phyloP scores from a whole-genome alignment of 1,284 basidiomycete species.

The Leccinum pachyderme region DNA sequence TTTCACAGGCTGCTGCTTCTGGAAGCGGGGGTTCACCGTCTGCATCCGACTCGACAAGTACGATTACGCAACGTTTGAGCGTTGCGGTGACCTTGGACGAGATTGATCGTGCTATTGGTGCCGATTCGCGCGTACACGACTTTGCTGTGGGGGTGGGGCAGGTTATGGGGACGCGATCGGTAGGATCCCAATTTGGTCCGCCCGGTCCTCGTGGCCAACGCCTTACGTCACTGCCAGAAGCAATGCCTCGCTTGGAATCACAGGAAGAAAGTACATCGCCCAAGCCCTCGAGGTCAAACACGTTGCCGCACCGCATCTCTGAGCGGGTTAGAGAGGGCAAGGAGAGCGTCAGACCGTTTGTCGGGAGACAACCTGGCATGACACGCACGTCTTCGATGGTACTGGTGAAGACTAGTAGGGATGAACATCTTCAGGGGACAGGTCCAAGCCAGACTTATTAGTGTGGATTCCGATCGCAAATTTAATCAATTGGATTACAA shows the following conservation, averaged over 20 bases:
- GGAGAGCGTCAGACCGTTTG: constrained; percentile 24
- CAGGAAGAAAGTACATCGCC: constrained; percentile 27
- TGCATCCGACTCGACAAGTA: constrained; percentile 24
- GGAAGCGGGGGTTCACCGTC: constrained; percentile 24
- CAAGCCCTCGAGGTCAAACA: constrained; percentile 24
- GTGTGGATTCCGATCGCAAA: too few species aligned
- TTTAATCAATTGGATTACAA: constrained; percentile 4
- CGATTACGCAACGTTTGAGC: constrained; percentile 20
- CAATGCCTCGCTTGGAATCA: constrained; percentile 8
- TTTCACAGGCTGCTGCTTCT: constrained; percentile 7
- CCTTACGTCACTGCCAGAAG: constrained; percentile 17
- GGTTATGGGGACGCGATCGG: constrained; percentile 21
- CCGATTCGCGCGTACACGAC: constrained; percentile 21
- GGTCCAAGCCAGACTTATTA: constrained; percentile 18
- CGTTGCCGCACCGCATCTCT: constrained; percentile 40
- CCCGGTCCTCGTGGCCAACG: constrained; percentile 23
- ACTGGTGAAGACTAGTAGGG: constrained; percentile 10
- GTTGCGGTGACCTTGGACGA: constrained; percentile 25
- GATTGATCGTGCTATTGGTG: constrained; percentile 27
- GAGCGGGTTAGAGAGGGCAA: constrained; percentile 32
- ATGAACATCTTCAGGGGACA: constrained; percentile 9
- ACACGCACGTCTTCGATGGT: constrained; percentile 23
- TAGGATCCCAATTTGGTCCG: constrained; percentile 17
- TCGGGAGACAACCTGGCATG: constrained; percentile 25
- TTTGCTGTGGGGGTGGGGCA: constrained; percentile 21